Percentiles rank a stretch among this genome's conserved stretches.
These are phyloP conservation scores for Colletotrichum chlorophyti DNA, from an alignment of 2,329 filamentous ascomycete species.

Conservation along the genomic window DNA sequence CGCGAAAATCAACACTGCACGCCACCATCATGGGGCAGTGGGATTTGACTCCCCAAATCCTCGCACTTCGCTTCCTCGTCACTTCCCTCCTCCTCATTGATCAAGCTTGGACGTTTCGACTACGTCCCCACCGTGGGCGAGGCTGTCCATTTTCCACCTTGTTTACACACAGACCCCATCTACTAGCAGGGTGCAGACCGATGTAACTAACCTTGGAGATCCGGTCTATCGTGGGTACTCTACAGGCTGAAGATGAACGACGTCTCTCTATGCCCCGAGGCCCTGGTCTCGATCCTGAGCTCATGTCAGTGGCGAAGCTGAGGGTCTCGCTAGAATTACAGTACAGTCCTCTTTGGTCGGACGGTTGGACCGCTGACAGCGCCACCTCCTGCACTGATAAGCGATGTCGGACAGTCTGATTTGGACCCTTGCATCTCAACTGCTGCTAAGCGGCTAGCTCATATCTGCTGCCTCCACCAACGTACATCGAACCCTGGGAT, in stretches of 20 bases:
- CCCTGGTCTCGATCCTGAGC: neutral
- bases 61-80: neutral
- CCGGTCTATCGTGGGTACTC: too few relatives aligned
- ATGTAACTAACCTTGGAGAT: too few relatives aligned
- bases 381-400: slow-evolving; percentile 16
- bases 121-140: neutral
- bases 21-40: too few relatives aligned
- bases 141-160: neutral
- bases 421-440: slow-evolving; percentile 26
- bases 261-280: too few relatives aligned
- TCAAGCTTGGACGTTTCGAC: neutral
- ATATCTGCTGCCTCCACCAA: slow-evolving; percentile 8
- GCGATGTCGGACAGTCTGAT: slow-evolving; percentile 6
- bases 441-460: slow-evolving; percentile 11
- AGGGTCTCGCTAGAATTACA: neutral
- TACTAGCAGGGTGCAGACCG: too few relatives aligned
- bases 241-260: neutral
- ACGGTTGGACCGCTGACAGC: slow-evolving; percentile 5
- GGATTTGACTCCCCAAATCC: neutral
- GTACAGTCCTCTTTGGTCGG: neutral
- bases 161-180: too few relatives aligned
- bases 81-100: neutral
- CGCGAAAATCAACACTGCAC: neutral
- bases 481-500: neutral
- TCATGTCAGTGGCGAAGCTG: slow-evolving; percentile 16